These are phyloP conservation scores for Cutaneotrichosporon sp. DNA, from an alignment of 1,284 basidiomycete species.

Conservation along the genomic window DNA sequence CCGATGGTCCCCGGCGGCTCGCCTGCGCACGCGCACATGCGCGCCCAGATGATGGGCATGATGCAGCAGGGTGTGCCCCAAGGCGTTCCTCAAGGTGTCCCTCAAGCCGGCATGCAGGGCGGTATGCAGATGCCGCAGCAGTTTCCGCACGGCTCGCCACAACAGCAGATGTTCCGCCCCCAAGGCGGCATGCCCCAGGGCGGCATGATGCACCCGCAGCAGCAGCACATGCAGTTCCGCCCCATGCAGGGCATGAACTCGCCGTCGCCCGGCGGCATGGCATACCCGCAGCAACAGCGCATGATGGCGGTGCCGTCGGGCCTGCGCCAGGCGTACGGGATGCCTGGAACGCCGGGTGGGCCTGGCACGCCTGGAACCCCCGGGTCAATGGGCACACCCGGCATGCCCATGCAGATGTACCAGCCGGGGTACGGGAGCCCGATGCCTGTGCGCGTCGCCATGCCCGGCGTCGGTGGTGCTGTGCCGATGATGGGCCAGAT, in stretches of 20 bases:
- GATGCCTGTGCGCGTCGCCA: conserved; percentile 1
- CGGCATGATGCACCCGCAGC: conserved; percentile 1
- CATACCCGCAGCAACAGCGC: neutral
- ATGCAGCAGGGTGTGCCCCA: conserved; percentile 8
- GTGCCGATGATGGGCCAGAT: conserved; percentile 3
- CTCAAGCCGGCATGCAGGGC: conserved; percentile 7
- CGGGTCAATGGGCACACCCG: neutral
- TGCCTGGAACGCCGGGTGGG: neutral
- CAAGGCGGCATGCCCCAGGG: neutral
- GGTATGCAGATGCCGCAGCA: conserved; percentile 1
- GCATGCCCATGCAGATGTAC: conserved; percentile 2
- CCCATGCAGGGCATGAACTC: neutral
- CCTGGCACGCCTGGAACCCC: conserved; percentile 2
- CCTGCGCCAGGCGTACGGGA: conserved; percentile 1
- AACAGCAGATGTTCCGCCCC: conserved; percentile 2
- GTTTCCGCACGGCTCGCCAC: neutral
- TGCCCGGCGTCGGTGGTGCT: neutral
- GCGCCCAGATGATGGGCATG: conserved; percentile 3
- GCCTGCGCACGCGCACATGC: conserved; percentile 6
- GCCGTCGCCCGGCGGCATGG: neutral
- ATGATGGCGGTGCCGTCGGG: conserved; percentile 1
- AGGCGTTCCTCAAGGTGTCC: neutral
- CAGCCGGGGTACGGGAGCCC: neutral
- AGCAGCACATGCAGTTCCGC: neutral
- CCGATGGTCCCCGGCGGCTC: conserved; percentile 3